Base-by-base conservation (phyloP, 2,329 filamentous ascomycete genomes). In the Aspergillus terreus region DNA sequence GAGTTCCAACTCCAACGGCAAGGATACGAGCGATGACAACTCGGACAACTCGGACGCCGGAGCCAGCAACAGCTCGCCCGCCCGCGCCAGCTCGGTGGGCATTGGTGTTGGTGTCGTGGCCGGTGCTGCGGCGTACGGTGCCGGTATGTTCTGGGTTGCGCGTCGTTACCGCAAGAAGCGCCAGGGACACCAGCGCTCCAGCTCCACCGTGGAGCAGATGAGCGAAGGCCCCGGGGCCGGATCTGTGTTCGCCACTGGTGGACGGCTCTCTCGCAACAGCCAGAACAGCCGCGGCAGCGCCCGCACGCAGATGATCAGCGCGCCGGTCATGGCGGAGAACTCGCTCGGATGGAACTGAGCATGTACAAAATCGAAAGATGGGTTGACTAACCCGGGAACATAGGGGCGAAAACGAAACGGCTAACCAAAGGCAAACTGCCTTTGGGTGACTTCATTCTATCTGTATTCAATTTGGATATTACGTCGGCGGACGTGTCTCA, bases 71-170 rank as follows among this genome's bases (percentile, higher is more conserved):
- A 66, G 58, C 52, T 64, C 67, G 21, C 68, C 67, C 45, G 60
- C 67, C 38, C 67, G 66, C 47, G 63, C 69, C 30, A 76, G 70
- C 70, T 86, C 77, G 63, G 82, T 76, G 58, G 82, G 73, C 64
- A 88, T 96, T 63, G 89, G 87, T 51, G 79, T 90, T 19, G 90
- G 89, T 63, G 87, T 89, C 23, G 83, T 92, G 30, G 82, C 82
- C 41, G 85, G 91, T 64, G 90, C 89, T 40, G 87, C 86, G 46
- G 85, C 90, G n/a, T 96, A 96, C 61, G 92, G 91, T 65, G 89
- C 88, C 11, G 91, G 90, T 69, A 96, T 96, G 92, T 92, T 96
- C 76, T 85, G 94, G 64, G 84, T 96, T 59, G 92, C 92, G 46
- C 86, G 91, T 55, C 83, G 92, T 54, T 96, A 96, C 81, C 90